phyloP scores from a whole-genome alignment of 768 basidiomycete species.

The Phanerochaete sordida region DNA sequence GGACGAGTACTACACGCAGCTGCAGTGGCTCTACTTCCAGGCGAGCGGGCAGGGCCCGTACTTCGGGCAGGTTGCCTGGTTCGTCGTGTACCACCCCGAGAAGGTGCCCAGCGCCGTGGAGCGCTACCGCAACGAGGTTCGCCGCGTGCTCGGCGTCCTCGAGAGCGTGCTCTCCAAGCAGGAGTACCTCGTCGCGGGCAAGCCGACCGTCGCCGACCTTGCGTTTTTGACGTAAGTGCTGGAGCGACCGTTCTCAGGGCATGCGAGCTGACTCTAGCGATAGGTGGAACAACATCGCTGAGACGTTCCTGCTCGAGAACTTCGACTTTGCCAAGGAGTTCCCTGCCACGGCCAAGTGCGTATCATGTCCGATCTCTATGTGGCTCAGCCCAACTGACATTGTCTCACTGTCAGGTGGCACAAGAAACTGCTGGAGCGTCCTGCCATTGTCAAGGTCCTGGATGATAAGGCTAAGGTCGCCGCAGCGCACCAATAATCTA shows the following conservation, averaged over 20 bases:
- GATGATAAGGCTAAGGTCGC: background rate
- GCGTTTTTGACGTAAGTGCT: conserved; percentile 17
- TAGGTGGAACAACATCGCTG: conserved; percentile 9
- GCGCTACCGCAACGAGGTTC: conserved; percentile 27
- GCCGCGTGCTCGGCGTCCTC: conserved; percentile 25
- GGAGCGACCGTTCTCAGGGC: too few species aligned
- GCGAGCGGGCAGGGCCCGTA: conserved; percentile 27
- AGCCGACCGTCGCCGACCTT: conserved; percentile 24
- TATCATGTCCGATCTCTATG: background rate
- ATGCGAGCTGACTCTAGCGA: background rate
- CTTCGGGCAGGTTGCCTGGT: conserved; percentile 26
- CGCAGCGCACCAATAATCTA: too few species aligned
- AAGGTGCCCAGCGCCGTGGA: conserved; percentile 26
- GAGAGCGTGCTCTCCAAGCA: conserved; percentile 25
- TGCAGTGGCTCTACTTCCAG: conserved; percentile 44
- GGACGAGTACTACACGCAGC: conserved; percentile 15
- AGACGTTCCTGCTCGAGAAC: background rate
- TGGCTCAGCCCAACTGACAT: background rate
- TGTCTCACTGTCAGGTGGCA: conserved; percentile 10
- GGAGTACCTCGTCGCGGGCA: conserved; percentile 25
- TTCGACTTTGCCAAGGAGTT: conserved; percentile 11
- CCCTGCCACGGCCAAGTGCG: conserved; percentile 12
- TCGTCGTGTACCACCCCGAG: conserved; percentile 24
- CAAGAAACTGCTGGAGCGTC: conserved; percentile 8
- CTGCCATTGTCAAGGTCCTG: conserved; percentile 10